Conservation (phyloP, 1,284 basidiomycete genomes). For the Neolentinus lepideus region DNA sequence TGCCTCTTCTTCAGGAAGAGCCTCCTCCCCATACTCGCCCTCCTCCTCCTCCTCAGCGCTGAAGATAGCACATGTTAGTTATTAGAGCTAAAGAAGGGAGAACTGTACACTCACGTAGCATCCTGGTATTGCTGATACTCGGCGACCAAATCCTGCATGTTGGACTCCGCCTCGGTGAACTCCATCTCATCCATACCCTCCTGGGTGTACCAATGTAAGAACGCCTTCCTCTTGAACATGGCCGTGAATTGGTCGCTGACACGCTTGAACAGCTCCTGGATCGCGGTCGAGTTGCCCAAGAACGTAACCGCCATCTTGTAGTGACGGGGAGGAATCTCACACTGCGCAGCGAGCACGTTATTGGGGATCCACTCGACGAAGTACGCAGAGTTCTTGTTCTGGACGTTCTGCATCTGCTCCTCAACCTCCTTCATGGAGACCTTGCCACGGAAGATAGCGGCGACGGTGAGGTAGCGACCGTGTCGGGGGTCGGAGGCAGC, state of each 20-base stretch:
- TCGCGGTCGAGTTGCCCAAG: slow-evolving; percentile 95
- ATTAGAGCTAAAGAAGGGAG: not conserved
- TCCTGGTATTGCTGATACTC: slow-evolving; percentile 98
- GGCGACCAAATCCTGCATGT: slow-evolving; percentile 92
- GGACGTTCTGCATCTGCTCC: slow-evolving; percentile 96
- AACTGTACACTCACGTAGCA: slow-evolving; percentile 60
- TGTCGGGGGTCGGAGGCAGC: slow-evolving; percentile 93
- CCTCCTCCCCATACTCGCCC: slow-evolving; percentile 77
- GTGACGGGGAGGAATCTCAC: slow-evolving; percentile 90
- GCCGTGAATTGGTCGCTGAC: slow-evolving; percentile 96
- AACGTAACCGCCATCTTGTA: slow-evolving; percentile 97
- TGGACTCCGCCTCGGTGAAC: slow-evolving; percentile 94
- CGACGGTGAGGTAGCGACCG: slow-evolving; percentile 92
- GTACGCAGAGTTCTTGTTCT: slow-evolving; percentile 96
- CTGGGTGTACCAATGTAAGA: slow-evolving; percentile 99
- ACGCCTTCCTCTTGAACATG: slow-evolving; percentile 99
- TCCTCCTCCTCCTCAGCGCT: slow-evolving; percentile 79
- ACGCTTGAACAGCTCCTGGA: slow-evolving; percentile 97
- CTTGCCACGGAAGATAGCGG: slow-evolving; percentile 97
- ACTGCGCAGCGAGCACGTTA: slow-evolving; percentile 94
- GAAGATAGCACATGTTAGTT: slow-evolving; percentile 6
- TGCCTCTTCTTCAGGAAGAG: slow-evolving; percentile 44
- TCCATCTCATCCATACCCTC: slow-evolving; percentile 99
- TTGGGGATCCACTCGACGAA: slow-evolving; percentile 99
- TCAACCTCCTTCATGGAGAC: slow-evolving; percentile 99